Percentiles rank a stretch among this genome's conserved stretches.
Conservation (phyloP, 768 basidiomycete species). For the Mycena leptocephala region DNA sequence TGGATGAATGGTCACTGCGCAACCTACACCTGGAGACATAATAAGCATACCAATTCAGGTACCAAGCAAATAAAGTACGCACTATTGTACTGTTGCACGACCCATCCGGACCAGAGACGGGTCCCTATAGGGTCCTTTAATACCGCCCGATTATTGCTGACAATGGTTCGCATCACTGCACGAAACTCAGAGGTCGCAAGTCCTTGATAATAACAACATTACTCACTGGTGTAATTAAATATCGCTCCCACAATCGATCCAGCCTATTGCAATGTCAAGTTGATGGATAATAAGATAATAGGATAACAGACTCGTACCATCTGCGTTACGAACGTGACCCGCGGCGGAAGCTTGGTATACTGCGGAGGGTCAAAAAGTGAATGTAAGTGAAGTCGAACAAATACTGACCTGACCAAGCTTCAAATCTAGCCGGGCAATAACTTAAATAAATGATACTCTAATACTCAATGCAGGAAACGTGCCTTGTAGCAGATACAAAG, state of each 20-base stretch:
- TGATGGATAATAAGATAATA: not conserved
- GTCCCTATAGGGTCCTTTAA: constrained; percentile 66
- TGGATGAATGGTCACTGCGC: too few species aligned
- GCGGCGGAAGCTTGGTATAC: constrained; percentile 69
- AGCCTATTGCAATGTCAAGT: constrained; percentile 31
- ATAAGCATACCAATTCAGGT: too few species aligned
- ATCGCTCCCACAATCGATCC: constrained; percentile 68
- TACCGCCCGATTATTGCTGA: constrained; percentile 61
- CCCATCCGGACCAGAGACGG: constrained; percentile 70
- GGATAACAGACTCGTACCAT: constrained; percentile 51
- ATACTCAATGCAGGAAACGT: not conserved
- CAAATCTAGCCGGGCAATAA: constrained; percentile 51
- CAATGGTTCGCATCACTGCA: constrained; percentile 66
- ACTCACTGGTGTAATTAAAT: constrained; percentile 66
- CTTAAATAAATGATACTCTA: not conserved
- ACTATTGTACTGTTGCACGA: constrained; percentile 65
- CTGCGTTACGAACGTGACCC: constrained; percentile 64
- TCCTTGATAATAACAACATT: not conserved
- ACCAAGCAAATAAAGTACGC: not conserved
- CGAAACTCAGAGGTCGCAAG: not conserved
- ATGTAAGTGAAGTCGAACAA: not conserved
- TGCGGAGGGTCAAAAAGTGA: constrained; percentile 32
- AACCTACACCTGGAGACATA: constrained; percentile 9
- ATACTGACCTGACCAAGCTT: constrained; percentile 59
- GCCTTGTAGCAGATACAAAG: constrained; percentile 68